A percentile compares a stretch with the other conserved stretches of the same genome.
Evolutionary conservation across 192 early-diverging fungal genomes (phyloP).

Genomic region (Gamsiella multidivaricata): DNA sequence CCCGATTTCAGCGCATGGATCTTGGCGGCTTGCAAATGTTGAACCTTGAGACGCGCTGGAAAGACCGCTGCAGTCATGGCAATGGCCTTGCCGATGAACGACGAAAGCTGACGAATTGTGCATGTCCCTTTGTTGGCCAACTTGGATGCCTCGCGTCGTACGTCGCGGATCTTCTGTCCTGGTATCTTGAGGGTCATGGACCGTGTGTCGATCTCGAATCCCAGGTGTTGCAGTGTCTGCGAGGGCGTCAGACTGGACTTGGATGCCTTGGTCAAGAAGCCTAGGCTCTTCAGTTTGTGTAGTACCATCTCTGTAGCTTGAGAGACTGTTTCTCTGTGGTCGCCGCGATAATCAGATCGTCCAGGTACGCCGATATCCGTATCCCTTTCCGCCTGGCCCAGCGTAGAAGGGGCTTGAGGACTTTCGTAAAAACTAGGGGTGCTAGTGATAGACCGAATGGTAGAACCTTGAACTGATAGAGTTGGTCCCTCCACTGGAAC

Average conservation of each 20-base stretch:
- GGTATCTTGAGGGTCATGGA: slow-evolving; percentile 27
- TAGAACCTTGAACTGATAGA: slow-evolving; percentile 40
- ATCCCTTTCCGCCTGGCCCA: slow-evolving; percentile 34
- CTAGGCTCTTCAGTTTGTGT: slow-evolving; percentile 11
- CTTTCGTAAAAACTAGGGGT: slow-evolving; percentile 44
- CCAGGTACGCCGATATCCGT: slow-evolving; percentile 28
- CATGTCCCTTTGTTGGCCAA: slow-evolving; percentile 10
- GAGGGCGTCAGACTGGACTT: slow-evolving; percentile 26
- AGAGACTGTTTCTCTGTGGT: neutral
- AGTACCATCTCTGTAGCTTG: neutral
- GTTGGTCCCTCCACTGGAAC: slow-evolving; percentile 22
- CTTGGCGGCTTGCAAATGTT: slow-evolving; percentile 26
- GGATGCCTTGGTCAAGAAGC: slow-evolving; percentile 19
- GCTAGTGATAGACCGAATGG: slow-evolving; percentile 19
- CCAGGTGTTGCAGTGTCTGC: slow-evolving; percentile 40
- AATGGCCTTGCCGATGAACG: slow-evolving; percentile 19
- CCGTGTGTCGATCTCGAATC: slow-evolving; percentile 22
- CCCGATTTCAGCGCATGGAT: slow-evolving; percentile 11
- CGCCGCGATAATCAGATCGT: slow-evolving; percentile 28
- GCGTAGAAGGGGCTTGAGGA: slow-evolving; percentile 18
- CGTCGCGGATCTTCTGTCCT: slow-evolving; percentile 21
- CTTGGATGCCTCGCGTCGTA: slow-evolving; percentile 23
- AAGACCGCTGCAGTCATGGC: slow-evolving; percentile 27
- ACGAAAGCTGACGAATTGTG: slow-evolving; percentile 15
- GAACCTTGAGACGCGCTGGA: slow-evolving; percentile 28